phyloP scores from a whole-genome alignment of 2,329 filamentous ascomycete genomes.

The Fusarium succisae region DNA sequence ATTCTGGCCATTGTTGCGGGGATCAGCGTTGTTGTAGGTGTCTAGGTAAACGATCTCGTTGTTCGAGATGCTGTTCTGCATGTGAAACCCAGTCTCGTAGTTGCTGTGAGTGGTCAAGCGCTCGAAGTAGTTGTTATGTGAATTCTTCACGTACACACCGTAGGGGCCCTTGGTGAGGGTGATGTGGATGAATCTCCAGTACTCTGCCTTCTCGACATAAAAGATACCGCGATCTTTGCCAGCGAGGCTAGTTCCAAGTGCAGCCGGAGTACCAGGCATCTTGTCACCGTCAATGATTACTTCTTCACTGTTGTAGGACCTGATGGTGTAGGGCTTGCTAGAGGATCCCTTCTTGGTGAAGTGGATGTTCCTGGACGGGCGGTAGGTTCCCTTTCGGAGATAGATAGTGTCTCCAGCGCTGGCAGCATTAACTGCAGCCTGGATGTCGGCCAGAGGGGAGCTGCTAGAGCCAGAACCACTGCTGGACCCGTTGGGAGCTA shows the following conservation, averaged over 20 bases:
- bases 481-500: slow-evolving; percentile 53
- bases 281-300: slow-evolving; percentile 57
- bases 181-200: slow-evolving; percentile 54
- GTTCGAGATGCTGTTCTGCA: slow-evolving; percentile 44
- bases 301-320: slow-evolving; percentile 52
- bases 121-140: slow-evolving; percentile 49
- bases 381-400: slow-evolving; percentile 55
- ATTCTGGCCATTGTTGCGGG: slow-evolving; percentile 59
- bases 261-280: slow-evolving; percentile 48
- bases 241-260: slow-evolving; percentile 49
- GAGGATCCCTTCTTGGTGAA: slow-evolving; percentile 55
- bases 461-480: slow-evolving; percentile 47
- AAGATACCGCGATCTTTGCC: slow-evolving; percentile 55
- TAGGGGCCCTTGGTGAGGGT: slow-evolving; percentile 47
- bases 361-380: slow-evolving; percentile 56
- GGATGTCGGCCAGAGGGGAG: slow-evolving; percentile 55
- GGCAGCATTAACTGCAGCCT: slow-evolving; percentile 55
- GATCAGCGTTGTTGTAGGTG: slow-evolving; percentile 54
- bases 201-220: slow-evolving; percentile 54
- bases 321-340: slow-evolving; percentile 52
- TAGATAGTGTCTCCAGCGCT: slow-evolving; percentile 56
- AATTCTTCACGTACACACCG: slow-evolving; percentile 47
- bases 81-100: slow-evolving; percentile 50
- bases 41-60: slow-evolving; percentile 52
- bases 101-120: slow-evolving; percentile 48